A percentile compares a stretch with the other conserved stretches of the same genome.
phyloP scores from a whole-genome alignment of 2,329 filamentous ascomycete genomes.

The Paracorniculantispora psalliotae region DNA sequence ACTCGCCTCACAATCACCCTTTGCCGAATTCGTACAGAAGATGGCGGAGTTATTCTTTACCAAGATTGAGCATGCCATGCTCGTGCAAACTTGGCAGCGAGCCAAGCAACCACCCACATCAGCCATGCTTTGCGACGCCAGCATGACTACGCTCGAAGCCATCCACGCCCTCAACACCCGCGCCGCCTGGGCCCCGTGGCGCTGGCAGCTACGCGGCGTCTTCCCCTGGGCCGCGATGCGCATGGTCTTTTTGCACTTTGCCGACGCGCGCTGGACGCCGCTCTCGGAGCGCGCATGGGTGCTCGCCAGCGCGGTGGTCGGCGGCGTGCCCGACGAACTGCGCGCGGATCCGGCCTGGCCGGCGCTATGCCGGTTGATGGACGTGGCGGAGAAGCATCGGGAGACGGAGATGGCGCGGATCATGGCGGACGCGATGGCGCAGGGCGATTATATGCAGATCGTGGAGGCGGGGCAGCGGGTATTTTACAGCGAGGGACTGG shows the following conservation, averaged over 20 bases:
- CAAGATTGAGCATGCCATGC: constrained; percentile 21
- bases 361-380: constrained; percentile 9
- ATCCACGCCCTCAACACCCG: constrained; percentile 20
- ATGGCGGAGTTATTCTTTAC: constrained; percentile 24
- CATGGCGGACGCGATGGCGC: not conserved
- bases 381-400: not conserved
- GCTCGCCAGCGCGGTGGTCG: constrained; percentile 12
- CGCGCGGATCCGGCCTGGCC: constrained; percentile 17
- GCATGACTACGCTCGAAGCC: constrained; percentile 19
- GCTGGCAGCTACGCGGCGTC: constrained; percentile 26
- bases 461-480: not conserved
- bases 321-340: constrained; percentile 5
- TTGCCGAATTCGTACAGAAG: constrained; percentile 18
- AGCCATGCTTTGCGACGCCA: constrained; percentile 13
- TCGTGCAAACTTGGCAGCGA: not conserved
- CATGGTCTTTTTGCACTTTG: constrained; percentile 20
- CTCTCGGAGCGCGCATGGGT: constrained; percentile 22
- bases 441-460: not conserved
- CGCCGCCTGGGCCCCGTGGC: constrained; percentile 22
- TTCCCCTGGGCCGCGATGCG: constrained; percentile 25
- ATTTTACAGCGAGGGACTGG: not conserved
- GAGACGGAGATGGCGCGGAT: not conserved
- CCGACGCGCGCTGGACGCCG: constrained; percentile 18
- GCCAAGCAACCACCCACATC: constrained; percentile 14
- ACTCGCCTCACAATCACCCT: not conserved